A percentile compares a stretch with the other conserved stretches of the same genome.
Conservation (phyloP, 441 rosid genomes). For the Erodium texanum region DNA sequence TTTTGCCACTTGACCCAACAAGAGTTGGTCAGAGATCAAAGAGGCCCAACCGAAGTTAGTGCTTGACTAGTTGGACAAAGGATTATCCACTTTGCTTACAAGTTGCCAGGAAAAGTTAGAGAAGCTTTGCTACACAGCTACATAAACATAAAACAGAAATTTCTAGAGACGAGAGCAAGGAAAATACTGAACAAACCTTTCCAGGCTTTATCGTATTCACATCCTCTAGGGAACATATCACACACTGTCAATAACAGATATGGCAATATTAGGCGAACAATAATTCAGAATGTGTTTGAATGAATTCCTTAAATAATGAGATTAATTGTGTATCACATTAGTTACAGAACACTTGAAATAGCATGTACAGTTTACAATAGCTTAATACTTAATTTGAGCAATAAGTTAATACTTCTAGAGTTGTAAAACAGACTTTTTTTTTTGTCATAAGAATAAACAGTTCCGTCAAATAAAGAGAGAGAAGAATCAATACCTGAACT, state of each 20-base stretch:
- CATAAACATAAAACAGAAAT: neutral
- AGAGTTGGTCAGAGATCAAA: too few relatives aligned
- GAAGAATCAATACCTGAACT: slow-evolving; percentile 56
- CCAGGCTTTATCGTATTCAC: slow-evolving; percentile 68
- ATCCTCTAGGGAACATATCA: slow-evolving; percentile 88
- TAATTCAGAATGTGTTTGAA: neutral
- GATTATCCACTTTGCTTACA: neutral
- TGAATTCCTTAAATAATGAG: neutral
- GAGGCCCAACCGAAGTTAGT: too few relatives aligned
- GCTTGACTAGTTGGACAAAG: too few relatives aligned
- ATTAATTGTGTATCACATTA: neutral
- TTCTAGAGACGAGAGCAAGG: neutral
- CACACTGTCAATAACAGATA: slow-evolving; percentile 50
- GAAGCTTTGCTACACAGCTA: neutral
- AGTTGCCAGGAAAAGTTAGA: neutral
- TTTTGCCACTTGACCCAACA: too few relatives aligned
- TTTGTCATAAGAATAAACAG: neutral
- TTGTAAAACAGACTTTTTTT: neutral
- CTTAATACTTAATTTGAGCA: neutral
- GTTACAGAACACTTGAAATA: neutral
- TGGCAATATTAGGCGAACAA: slow-evolving; percentile 3
- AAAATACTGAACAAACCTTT: slow-evolving; percentile 41
- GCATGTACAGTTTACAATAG: neutral
- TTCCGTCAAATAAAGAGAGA: too few relatives aligned
- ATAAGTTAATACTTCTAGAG: neutral